These are phyloP conservation scores for Apiospora phragmitis DNA, from an alignment of 2,329 filamentous ascomycete genomes.

Conservation along the genomic window DNA sequence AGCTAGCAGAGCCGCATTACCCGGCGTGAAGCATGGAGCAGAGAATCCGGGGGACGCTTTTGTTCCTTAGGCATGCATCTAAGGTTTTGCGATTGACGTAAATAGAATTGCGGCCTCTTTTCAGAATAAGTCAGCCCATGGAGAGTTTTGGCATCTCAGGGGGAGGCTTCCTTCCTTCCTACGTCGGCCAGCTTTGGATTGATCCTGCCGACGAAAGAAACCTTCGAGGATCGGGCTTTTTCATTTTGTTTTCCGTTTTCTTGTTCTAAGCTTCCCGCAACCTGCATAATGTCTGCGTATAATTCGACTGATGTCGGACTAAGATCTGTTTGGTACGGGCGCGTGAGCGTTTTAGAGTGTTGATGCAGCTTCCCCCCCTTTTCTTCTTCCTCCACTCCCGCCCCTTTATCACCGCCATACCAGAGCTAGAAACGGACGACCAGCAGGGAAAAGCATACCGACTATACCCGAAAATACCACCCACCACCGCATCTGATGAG, in stretches of 20 bases:
- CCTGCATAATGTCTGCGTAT: background rate
- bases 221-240: background rate
- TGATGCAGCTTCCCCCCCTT: background rate
- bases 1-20: background rate
- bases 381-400: background rate
- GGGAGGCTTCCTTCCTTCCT: background rate
- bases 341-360: background rate
- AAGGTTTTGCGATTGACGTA: background rate
- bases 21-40: background rate
- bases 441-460: background rate
- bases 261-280: background rate
- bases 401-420: background rate
- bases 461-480: background rate
- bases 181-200: background rate
- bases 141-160: background rate
- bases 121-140: background rate
- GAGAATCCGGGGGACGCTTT: background rate
- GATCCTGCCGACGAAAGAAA: background rate
- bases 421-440: background rate
- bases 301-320: background rate
- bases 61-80: background rate
- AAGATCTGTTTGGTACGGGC: background rate
- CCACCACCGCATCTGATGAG: background rate
- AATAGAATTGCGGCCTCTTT: background rate
- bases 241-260: background rate